Conservation (phyloP, 805 yeast species). For the Spathaspora gorwiae region DNA sequence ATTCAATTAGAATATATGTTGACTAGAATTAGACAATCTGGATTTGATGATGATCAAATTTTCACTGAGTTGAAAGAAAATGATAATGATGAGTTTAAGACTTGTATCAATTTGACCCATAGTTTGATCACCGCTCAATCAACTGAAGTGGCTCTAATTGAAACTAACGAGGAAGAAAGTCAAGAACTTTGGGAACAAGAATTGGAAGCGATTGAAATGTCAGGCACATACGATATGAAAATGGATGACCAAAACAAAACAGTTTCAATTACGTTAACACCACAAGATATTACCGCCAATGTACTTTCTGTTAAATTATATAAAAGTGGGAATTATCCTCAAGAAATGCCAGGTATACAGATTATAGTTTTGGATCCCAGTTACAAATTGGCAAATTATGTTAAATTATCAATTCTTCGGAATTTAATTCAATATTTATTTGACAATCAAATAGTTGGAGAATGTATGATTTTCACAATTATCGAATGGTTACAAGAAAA, state of each 20-base stretch:
- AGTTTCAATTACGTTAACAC: constrained; percentile 14
- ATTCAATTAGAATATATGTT: constrained; percentile 54
- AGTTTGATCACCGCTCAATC: constrained; percentile 11
- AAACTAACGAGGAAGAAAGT: constrained; percentile 17
- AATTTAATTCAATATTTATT: constrained; percentile 43
- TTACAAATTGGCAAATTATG: constrained; percentile 62
- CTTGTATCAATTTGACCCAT: constrained; percentile 46
- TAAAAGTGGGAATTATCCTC: constrained; percentile 51
- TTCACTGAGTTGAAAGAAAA: constrained; percentile 40
- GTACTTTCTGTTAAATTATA: constrained; percentile 21
- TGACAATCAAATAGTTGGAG: constrained; percentile 53
- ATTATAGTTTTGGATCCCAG: constrained; percentile 34
- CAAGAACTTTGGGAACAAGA: constrained; percentile 69
- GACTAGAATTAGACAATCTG: constrained; percentile 58
- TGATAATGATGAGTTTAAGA: constrained; percentile 42
- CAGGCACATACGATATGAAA: constrained; percentile 32
- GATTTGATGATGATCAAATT: constrained; percentile 65
- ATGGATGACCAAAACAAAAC: constrained; percentile 25
- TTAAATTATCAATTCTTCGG: constrained; percentile 53
- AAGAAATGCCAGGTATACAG: constrained; percentile 64
- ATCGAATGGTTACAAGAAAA: constrained; percentile 76
- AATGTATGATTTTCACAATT: constrained; percentile 62
- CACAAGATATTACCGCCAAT: constrained; percentile 12
- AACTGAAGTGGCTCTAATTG: constrained; percentile 9
- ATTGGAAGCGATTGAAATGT: constrained; percentile 57